Evolutionary conservation across 805 yeast species (phyloP).

Genomic region (Saturnispora bothae): DNA sequence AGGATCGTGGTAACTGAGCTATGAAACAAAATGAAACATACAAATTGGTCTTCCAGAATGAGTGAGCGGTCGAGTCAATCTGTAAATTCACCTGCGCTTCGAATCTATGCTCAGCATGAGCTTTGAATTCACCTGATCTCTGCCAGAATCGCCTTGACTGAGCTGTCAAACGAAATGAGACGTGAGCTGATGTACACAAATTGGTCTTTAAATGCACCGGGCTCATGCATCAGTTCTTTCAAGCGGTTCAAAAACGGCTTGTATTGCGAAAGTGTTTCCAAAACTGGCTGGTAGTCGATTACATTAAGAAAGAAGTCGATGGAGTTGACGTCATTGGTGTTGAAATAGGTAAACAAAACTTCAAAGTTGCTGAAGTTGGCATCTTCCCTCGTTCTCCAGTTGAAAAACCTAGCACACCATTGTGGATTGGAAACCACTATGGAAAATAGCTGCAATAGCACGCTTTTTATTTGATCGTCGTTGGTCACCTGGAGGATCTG

Average conservation of each 20-base stretch:
- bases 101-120: too few relatives aligned
- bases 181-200: too few relatives aligned
- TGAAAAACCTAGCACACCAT: slow-evolving; percentile 48
- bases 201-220: too few relatives aligned
- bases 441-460: slow-evolving; percentile 39
- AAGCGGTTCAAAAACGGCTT: slow-evolving; percentile 2
- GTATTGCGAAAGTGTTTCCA: slow-evolving; percentile 11
- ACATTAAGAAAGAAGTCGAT: slow-evolving; percentile 26
- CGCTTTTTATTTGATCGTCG: slow-evolving; percentile 33
- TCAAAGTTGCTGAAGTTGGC: slow-evolving; percentile 28
- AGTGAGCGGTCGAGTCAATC: too few relatives aligned
- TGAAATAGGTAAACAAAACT: slow-evolving; percentile 25
- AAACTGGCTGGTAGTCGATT: slow-evolving; percentile 20
- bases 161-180: too few relatives aligned
- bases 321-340: slow-evolving; percentile 27
- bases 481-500: slow-evolving; percentile 24
- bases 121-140: too few relatives aligned
- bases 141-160: too few relatives aligned
- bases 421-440: slow-evolving; percentile 32
- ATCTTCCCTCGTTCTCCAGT: slow-evolving; percentile 30
- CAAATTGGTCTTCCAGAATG: too few relatives aligned
- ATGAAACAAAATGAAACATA: too few relatives aligned
- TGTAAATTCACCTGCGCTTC: too few relatives aligned
- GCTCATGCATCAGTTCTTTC: too few relatives aligned
- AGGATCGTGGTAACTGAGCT: too few relatives aligned